These are phyloP conservation scores for Microglena sp. DNA, from an alignment of 139 green algal species.

Conservation along the genomic window DNA sequence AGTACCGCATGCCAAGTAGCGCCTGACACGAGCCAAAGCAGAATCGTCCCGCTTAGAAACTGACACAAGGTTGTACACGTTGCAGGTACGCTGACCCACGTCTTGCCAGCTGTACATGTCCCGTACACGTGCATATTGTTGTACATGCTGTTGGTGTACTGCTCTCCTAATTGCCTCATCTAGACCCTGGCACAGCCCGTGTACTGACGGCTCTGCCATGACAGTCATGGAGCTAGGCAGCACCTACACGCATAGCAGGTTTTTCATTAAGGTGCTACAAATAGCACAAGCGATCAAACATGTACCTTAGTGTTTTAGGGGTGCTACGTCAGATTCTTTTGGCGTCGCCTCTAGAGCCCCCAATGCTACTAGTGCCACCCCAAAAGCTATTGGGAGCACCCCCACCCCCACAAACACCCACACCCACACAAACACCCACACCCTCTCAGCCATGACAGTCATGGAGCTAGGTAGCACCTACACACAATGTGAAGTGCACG, in stretches of 20 bases:
- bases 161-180: constrained; percentile 27
- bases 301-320: background rate
- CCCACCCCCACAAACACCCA: background rate
- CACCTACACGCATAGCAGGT: constrained; percentile 44
- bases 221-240: constrained; percentile 78
- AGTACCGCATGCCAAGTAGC: constrained; percentile 44
- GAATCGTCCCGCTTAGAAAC: constrained; percentile 13
- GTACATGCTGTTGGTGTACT: constrained; percentile 4
- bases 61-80: constrained; percentile 56
- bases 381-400: background rate
- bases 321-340: background rate
- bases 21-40: constrained; percentile 27
- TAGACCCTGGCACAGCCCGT: constrained; percentile 47
- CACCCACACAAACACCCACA: constrained; percentile 3
- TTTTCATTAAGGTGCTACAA: too few relatives aligned
- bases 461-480: constrained; percentile 82
- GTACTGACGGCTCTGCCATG: constrained; percentile 63
- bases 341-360: background rate
- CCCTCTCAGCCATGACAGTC: constrained; percentile 76
- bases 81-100: constrained; percentile 67
- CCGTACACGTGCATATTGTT: constrained; percentile 47
- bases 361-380: background rate
- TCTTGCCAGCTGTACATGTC: constrained; percentile 86
- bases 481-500: too few relatives aligned
- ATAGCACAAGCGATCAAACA: too few relatives aligned